Base-by-base conservation (phyloP, 139 green algal species). In the Coccomyxa sp. region DNA sequence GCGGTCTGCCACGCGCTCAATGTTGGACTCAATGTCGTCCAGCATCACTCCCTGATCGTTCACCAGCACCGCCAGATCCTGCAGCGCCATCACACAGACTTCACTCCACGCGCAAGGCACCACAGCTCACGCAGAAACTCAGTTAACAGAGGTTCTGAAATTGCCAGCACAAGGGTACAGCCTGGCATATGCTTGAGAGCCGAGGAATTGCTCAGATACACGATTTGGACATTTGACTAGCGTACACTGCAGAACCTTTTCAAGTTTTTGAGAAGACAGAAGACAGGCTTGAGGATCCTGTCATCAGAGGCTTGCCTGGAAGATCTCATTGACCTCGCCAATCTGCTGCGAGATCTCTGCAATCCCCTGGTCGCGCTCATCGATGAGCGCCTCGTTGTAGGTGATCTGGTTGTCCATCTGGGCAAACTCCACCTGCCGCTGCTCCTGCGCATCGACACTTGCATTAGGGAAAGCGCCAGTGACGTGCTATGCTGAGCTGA, bases 41-140 rank as follows among this genome's bases (percentile, higher is more conserved):
- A 91, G 44, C 83, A 84, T 74, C 73, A 82, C 78, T 0, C 94
- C 93, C 80, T 98, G 94, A 78, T 98, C 93, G 58, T 93, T 83
- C 34, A 98, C 92, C 69, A 97, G 81, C 72, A 94, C 89, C 12
- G 94, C 94, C 68, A 97, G 83, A 83, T 98, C 93, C 82, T 95
- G 87, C 79, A 90, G n/a, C n/a, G n/a, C n/a, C n/a, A n/a, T n/a
- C n/a, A n/a, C n/a, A n/a, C n/a, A n/a, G n/a, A n/a, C n/a, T n/a
- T n/a, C n/a, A n/a, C n/a, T n/a, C n/a, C n/a, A n/a, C n/a, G n/a
- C n/a, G n/a, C n/a, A n/a, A n/a, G n/a, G n/a, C n/a, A n/a, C n/a
- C n/a, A n/a, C n/a, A n/a, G n/a, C n/a, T n/a, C n/a, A n/a, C n/a
- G n/a, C n/a, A n/a, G n/a, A n/a, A n/a, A n/a, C n/a, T n/a, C n/a